Evolutionary conservation across 2,329 filamentous ascomycete species (phyloP), one percentile per base, ranked within the genome.

Genomic region (Xylaria sp.): DNA sequence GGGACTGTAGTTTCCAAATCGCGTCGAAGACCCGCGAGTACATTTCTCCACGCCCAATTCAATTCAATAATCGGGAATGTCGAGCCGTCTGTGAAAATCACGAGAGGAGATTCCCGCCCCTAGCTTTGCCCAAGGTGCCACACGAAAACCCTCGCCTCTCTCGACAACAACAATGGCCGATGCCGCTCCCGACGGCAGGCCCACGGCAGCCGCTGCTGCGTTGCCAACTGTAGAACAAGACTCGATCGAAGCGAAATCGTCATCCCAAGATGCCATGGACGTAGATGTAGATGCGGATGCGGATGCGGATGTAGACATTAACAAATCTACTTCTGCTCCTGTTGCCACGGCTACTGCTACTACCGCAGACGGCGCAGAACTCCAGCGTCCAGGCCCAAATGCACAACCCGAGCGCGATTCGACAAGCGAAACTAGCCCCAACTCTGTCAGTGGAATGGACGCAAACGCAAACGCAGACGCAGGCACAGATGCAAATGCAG

Each of bases 171-270:
- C 51, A 42, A 71, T 71, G 69, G 60, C 69, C 61, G 67, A 69
- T 39, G 56, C 51, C 27, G 56, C 32, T 54, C 58, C 55, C 2
- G 32, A 62, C 5, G 55, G 65, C 54, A 59, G 53, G 58, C 53
- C 58, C 42, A 51, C n/a, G n/a, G 61, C 27, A 14, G 24, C 48
- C 1, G 34, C 27, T 11, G 12, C 59, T 36, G 45, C 30, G n/a
- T 36, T 30, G 21, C 21, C 62, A 4, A n/a, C 21, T 1, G 30
- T 24, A 34, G 61, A 61, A 42, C 84, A 81, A 77, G 83, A 86
- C 70, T 84, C 84, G 34, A 85, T 86, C 71, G 84, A 86, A 74
- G 84, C 83, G 17, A 84, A 81, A 72, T 71, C 69, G 2, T 65
- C 68, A 9, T 24, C 63, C n/a, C 63, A 65, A 34, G 63, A 68